phyloP scores from a whole-genome alignment of 805 yeast genomes.

The Lachancea mirantina region DNA sequence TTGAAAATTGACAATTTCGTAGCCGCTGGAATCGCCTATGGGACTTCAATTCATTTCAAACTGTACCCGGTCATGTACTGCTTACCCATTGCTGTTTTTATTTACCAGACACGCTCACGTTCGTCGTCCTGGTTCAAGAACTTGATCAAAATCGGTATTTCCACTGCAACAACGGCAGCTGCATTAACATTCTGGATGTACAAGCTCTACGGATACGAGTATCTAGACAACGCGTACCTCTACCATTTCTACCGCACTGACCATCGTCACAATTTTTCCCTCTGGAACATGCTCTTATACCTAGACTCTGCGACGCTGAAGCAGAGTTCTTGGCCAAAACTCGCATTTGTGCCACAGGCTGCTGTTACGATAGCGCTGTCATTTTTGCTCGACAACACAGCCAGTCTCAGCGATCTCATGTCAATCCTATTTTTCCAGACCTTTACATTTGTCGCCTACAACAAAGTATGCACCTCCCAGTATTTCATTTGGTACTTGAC shows the following conservation, averaged over 20 bases:
- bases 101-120: too few relatives aligned
- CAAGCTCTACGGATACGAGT: conserved; percentile 62
- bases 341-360: conserved; percentile 83
- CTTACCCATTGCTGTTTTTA: conserved; percentile 55
- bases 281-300: conserved; percentile 72
- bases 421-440: conserved; percentile 68
- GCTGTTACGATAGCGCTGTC: conserved; percentile 29
- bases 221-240: conserved; percentile 66
- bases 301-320: conserved; percentile 40
- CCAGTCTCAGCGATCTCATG: conserved; percentile 35
- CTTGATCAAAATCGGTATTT: conserved; percentile 37
- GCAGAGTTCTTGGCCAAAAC: conserved; percentile 23
- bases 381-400: conserved; percentile 16
- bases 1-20: conserved; percentile 30
- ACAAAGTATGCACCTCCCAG: conserved; percentile 87
- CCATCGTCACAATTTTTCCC: conserved; percentile 91
- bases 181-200: conserved; percentile 56
- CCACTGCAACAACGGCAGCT: conserved; percentile 39
- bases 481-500: conserved; percentile 93
- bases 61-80: conserved; percentile 82
- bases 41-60: conserved; percentile 80
- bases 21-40: conserved; percentile 48
- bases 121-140: too few relatives aligned
- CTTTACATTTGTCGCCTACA: conserved; percentile 66
- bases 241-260: conserved; percentile 81